Conservation (phyloP, 2,329 filamentous ascomycete genomes). For the Sclerotinia spermophila region DNA sequence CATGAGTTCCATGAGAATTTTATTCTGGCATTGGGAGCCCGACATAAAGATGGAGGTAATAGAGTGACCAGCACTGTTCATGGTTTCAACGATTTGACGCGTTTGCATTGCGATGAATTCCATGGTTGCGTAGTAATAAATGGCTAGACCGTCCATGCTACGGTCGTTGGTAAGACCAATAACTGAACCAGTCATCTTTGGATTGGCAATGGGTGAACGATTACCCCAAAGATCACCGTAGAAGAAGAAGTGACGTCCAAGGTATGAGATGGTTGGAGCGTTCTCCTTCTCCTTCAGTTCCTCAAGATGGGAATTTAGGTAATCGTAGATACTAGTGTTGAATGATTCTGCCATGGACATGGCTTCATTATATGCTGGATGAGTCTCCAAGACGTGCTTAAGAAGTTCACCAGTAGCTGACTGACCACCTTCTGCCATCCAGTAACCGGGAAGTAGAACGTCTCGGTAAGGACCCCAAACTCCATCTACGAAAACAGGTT, state of each 20-base stretch:
- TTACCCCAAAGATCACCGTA: constrained; percentile 98
- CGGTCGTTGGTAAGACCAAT: constrained; percentile 86
- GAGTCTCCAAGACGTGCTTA: constrained; percentile 91
- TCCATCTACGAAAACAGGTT: constrained; percentile 89
- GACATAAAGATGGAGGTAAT: constrained; percentile 98
- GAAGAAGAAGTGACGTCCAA: constrained; percentile 95
- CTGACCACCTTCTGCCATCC: constrained; percentile 97
- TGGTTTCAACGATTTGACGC: constrained; percentile 86
- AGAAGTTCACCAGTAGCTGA: constrained; percentile 93
- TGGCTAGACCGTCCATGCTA: constrained; percentile 77
- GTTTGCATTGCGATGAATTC: constrained; percentile 98
- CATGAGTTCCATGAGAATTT: constrained; percentile 84
- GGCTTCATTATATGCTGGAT: constrained; percentile 83
- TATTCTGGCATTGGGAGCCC: constrained; percentile 94
- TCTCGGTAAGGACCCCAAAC: constrained; percentile 98
- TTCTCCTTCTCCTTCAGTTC: constrained; percentile 65
- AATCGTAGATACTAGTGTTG: constrained; percentile 90
- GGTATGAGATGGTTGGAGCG: constrained; percentile 76
- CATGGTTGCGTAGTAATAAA: constrained; percentile 94
- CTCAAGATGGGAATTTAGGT: constrained; percentile 81
- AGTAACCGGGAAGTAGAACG: constrained; percentile 84
- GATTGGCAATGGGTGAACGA: constrained; percentile 86
- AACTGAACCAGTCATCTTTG: constrained; percentile 86
- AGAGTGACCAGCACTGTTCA: constrained; percentile 85
- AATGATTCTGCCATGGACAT: constrained; percentile 74